A percentile compares a stretch with the other conserved stretches of the same genome.
Conservation (phyloP, 148 eudicot species). For the Vaccinium corymbosum region DNA sequence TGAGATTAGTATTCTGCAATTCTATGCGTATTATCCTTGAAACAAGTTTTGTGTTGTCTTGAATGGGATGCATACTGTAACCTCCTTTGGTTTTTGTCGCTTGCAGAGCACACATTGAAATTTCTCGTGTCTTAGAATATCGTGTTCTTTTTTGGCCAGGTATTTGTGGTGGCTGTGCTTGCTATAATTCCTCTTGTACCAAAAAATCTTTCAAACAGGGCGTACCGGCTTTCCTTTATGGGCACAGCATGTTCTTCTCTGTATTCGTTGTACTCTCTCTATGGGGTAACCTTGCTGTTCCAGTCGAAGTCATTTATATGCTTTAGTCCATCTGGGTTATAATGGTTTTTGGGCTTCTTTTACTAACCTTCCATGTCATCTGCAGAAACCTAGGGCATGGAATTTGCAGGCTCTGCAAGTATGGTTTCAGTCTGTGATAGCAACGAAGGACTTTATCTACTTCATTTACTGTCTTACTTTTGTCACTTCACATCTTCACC, state of each 20-base stretch:
- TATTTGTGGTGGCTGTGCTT: slow-evolving; percentile 80
- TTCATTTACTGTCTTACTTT: slow-evolving; percentile 81
- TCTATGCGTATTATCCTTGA: not conserved
- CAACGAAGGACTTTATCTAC: slow-evolving; percentile 83
- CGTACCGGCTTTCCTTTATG: slow-evolving; percentile 80
- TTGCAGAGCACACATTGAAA: not conserved
- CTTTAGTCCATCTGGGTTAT: not conserved
- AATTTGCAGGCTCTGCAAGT: slow-evolving; percentile 81
- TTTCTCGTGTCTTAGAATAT: not conserved
- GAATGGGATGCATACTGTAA: not conserved
- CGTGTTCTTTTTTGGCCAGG: slow-evolving; percentile 44
- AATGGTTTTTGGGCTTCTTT: not conserved
- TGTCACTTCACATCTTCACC: slow-evolving; percentile 72
- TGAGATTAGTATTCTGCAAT: too few relatives aligned
- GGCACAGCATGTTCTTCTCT: slow-evolving; percentile 89
- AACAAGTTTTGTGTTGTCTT: not conserved
- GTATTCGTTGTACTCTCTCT: slow-evolving; percentile 82
- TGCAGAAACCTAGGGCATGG: slow-evolving; percentile 94
- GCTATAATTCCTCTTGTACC: slow-evolving; percentile 76
- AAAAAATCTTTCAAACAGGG: slow-evolving; percentile 65
- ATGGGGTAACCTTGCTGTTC: slow-evolving; percentile 67
- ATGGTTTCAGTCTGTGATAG: slow-evolving; percentile 86
- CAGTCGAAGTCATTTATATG: slow-evolving; percentile 11
- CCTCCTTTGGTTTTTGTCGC: not conserved
- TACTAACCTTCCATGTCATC: slow-evolving; percentile 16